Evolutionary conservation across 2,329 filamentous ascomycete species (phyloP).

Genomic region (Paecilomyces sp.): DNA sequence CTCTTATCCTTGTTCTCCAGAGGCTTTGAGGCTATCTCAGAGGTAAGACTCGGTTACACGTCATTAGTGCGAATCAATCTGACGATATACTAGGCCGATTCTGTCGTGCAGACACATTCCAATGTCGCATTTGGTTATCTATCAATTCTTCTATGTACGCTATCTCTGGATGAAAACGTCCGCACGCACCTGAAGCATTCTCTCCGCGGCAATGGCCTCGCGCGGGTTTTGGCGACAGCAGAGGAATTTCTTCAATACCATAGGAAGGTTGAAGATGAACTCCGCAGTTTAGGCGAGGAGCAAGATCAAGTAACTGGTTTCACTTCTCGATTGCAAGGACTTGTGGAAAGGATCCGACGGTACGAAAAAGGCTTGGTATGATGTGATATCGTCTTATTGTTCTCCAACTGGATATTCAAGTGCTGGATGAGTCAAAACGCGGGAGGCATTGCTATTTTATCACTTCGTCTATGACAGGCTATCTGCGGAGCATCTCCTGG

Average conservation of each 20-base stretch:
- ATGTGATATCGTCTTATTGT: not conserved
- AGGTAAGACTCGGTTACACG: conserved; percentile 49
- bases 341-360: conserved; percentile 41
- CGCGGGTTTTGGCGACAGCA: conserved; percentile 49
- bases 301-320: conserved; percentile 45
- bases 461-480: no score
- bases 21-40: conserved; percentile 56
- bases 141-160: conserved; percentile 72
- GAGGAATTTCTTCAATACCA: conserved; percentile 57
- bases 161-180: conserved; percentile 54
- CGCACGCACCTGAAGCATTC: conserved; percentile 34
- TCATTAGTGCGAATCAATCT: conserved; percentile 9
- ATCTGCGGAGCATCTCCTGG: no score
- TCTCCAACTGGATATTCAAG: not conserved
- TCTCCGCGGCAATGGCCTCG: conserved; percentile 43
- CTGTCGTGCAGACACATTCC: conserved; percentile 61
- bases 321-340: conserved; percentile 46
- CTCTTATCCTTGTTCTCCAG: conserved; percentile 62
- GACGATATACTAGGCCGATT: conserved; percentile 37
- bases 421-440: not conserved
- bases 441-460: no score
- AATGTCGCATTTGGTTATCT: conserved; percentile 85
- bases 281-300: conserved; percentile 31
- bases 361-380: conserved; percentile 6
- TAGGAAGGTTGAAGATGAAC: conserved; percentile 49